Evolutionary conservation across 192 early-diverging fungal species (phyloP).

Genomic region (Neocallimastix lanati): DNA sequence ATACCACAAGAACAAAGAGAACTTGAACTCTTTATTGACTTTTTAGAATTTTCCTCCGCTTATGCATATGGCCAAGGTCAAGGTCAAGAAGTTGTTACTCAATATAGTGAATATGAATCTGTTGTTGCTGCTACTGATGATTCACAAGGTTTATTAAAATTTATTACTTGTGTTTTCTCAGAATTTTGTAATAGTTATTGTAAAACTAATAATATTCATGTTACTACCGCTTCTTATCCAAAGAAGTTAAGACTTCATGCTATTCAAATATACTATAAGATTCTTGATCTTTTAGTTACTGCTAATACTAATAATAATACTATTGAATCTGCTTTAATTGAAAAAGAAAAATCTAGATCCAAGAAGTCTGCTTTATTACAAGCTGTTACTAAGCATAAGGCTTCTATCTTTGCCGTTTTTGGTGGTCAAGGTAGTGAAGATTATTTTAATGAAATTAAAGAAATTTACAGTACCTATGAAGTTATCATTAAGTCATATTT

Average conservation of each 20-base stretch:
- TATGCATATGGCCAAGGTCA: background rate
- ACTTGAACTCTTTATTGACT: background rate
- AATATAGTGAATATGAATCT: background rate
- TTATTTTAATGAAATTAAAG: conserved; percentile 80
- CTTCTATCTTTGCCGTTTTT: conserved; percentile 63
- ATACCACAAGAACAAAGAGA: background rate
- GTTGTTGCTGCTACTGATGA: background rate
- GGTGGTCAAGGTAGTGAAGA: conserved; percentile 91
- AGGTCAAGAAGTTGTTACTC: background rate
- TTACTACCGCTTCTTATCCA: background rate
- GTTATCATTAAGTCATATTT: conserved; percentile 55
- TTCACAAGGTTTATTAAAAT: background rate
- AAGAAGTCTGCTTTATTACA: conserved; percentile 1
- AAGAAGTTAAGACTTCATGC: background rate
- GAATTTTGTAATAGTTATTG: background rate
- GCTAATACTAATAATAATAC: background rate
- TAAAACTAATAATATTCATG: background rate
- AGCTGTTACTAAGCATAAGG: background rate
- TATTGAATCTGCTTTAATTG: background rate
- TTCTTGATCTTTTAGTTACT: background rate
- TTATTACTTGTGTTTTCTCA: background rate
- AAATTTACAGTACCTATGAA: conserved; percentile 62
- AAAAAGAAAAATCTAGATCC: background rate
- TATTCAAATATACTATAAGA: background rate
- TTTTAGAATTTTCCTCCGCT: background rate